Percentiles rank a stretch among this genome's conserved stretches.
phyloP scores from a whole-genome alignment of 1,284 basidiomycete genomes.

The Tilletia caries region DNA sequence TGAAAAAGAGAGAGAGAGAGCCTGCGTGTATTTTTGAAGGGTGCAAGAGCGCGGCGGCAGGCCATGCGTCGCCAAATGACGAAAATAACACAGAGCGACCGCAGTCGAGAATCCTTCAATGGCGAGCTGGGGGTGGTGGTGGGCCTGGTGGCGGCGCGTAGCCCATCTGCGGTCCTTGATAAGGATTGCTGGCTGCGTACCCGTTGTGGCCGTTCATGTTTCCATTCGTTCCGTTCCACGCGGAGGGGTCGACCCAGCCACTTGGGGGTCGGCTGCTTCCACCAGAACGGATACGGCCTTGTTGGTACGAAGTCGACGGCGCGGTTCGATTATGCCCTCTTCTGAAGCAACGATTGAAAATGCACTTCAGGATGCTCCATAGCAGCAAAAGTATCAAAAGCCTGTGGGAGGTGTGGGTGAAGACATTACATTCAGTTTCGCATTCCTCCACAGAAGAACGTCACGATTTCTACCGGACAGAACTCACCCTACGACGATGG shows the following conservation, averaged over 20 bases:
- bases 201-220: background rate
- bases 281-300: background rate
- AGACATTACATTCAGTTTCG: too few relatives aligned
- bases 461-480: background rate
- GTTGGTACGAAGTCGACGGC: background rate
- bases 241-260: conserved; percentile 15
- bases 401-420: conserved; percentile 11
- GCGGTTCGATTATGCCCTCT: background rate
- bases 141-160: conserved; percentile 8
- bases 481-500: conserved; percentile 23
- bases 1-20: too few relatives aligned
- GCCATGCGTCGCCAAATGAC: too few relatives aligned
- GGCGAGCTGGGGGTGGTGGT: background rate
- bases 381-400: conserved; percentile 36
- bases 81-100: too few relatives aligned
- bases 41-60: too few relatives aligned
- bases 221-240: conserved; percentile 14
- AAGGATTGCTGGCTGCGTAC: background rate
- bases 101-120: too few relatives aligned
- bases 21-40: too few relatives aligned
- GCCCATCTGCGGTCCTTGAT: background rate
- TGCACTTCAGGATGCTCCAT: conserved; percentile 25
- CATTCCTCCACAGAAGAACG: too few relatives aligned
- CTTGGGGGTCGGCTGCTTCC: background rate
- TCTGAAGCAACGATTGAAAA: conserved; percentile 21